Evolutionary conservation across 2,329 filamentous ascomycete genomes (phyloP).

Genomic region (Penicillium sp.): DNA sequence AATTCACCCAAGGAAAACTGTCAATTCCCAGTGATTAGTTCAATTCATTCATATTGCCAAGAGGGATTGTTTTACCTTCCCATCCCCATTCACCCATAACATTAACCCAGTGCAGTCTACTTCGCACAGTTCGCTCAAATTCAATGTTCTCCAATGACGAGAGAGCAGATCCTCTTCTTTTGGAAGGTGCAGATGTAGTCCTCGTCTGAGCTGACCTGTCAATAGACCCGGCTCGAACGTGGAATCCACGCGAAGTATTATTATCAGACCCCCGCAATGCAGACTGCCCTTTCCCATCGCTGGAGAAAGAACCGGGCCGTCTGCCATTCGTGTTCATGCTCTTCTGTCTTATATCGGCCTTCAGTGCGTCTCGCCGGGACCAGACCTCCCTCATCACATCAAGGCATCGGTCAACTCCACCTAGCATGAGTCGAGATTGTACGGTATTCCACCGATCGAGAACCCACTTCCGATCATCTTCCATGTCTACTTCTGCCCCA

Average conservation of each 20-base stretch:
- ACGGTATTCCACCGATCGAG: conserved; percentile 65
- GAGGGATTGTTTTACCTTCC: conserved; percentile 60
- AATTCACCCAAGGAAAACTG: conserved; percentile 23
- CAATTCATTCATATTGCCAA: not conserved
- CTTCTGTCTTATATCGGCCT: conserved; percentile 41
- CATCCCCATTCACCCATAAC: conserved; percentile 75
- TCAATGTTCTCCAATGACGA: conserved; percentile 53
- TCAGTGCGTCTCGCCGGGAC: conserved; percentile 62
- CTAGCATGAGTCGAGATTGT: conserved; percentile 65
- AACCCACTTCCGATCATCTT: conserved; percentile 68
- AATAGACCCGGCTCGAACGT: conserved; percentile 28
- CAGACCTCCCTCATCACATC: conserved; percentile 71
- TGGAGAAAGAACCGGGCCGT: conserved; percentile 5
- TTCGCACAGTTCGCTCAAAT: conserved; percentile 66
- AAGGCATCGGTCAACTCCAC: conserved; percentile 68
- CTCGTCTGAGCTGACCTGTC: conserved; percentile 21
- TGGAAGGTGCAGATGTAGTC: not conserved
- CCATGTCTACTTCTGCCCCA: conserved; percentile 64
- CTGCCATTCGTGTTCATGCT: not conserved
- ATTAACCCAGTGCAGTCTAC: conserved; percentile 69
- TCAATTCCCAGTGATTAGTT: not conserved
- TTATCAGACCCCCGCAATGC: not conserved
- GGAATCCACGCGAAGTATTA: conserved; percentile 3
- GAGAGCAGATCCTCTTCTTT: conserved; percentile 35
- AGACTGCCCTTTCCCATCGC: not conserved